A percentile compares a stretch with the other conserved stretches of the same genome.
phyloP scores from a whole-genome alignment of 2,329 filamentous ascomycete species.

The Diaporthe sp. region DNA sequence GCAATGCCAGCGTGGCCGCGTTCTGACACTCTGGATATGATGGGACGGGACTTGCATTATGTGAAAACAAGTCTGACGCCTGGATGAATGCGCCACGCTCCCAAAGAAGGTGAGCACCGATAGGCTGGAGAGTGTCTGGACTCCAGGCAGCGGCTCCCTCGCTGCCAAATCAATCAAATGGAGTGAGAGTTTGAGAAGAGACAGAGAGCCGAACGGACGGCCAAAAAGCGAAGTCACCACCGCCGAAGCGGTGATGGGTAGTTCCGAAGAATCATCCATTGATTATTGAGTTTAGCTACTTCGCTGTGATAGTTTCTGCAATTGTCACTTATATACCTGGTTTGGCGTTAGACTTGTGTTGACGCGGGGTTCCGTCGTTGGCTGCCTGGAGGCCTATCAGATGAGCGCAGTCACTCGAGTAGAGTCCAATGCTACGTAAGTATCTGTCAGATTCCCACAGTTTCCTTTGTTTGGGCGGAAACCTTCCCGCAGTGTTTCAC shows the following conservation, averaged over 20 bases:
- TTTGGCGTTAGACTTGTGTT: neutral
- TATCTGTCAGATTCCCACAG: neutral
- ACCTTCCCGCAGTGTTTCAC: neutral
- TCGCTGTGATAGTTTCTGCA: neutral
- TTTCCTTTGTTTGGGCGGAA: neutral
- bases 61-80: neutral
- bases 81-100: slow-evolving; percentile 13
- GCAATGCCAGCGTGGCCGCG: neutral
- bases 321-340: neutral
- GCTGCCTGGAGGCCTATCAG: neutral
- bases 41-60: neutral
- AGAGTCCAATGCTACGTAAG: neutral
- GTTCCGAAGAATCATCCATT: neutral
- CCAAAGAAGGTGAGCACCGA: neutral
- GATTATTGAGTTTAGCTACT: slow-evolving; percentile 16
- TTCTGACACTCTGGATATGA: neutral
- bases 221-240: slow-evolving; percentile 37
- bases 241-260: neutral
- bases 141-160: neutral
- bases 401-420: neutral
- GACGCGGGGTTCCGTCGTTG: neutral
- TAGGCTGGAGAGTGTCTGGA: neutral
- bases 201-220: neutral
- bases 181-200: neutral
- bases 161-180: neutral